Conservation (phyloP, 1,284 basidiomycete genomes). For the Ustilago curta region DNA sequence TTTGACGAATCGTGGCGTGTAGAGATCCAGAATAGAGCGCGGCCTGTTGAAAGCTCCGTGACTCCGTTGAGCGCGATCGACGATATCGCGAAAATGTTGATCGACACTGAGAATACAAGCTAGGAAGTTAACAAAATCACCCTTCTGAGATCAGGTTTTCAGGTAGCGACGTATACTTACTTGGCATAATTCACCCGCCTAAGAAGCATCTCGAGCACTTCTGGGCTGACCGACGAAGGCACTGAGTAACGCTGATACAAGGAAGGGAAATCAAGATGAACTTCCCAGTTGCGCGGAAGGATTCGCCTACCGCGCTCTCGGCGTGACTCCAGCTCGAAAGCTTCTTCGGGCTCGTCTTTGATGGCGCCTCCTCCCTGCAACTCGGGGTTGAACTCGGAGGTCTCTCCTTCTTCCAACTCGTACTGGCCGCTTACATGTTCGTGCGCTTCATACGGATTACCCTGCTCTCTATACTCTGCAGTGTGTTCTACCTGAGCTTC, state of each 20-base stretch:
- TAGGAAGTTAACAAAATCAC: background rate
- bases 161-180: slow-evolving; percentile 10
- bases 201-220: slow-evolving; percentile 35
- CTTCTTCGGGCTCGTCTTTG: slow-evolving; percentile 2
- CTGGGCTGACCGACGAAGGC: slow-evolving; percentile 42
- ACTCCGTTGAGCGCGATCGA: slow-evolving; percentile 22
- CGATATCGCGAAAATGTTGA: slow-evolving; percentile 19
- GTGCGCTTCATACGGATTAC: background rate
- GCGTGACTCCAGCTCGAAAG: background rate
- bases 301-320: slow-evolving; percentile 13
- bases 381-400: background rate
- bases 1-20: slow-evolving; percentile 53
- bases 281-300: slow-evolving; percentile 29
- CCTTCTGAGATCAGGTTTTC: background rate
- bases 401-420: background rate
- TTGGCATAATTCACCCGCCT: slow-evolving; percentile 12
- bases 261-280: slow-evolving; percentile 32
- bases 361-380: background rate
- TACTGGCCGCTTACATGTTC: background rate
- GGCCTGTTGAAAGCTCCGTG: slow-evolving; percentile 44
- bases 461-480: background rate
- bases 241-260: slow-evolving; percentile 47
- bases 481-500: background rate
- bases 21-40: slow-evolving; percentile 50
- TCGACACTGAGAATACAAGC: slow-evolving; percentile 13